Percentiles rank a stretch among this genome's conserved stretches.
These are phyloP conservation scores for Pilatotrama ljubarskyi DNA, from an alignment of 768 basidiomycete genomes.

Conservation along the genomic window DNA sequence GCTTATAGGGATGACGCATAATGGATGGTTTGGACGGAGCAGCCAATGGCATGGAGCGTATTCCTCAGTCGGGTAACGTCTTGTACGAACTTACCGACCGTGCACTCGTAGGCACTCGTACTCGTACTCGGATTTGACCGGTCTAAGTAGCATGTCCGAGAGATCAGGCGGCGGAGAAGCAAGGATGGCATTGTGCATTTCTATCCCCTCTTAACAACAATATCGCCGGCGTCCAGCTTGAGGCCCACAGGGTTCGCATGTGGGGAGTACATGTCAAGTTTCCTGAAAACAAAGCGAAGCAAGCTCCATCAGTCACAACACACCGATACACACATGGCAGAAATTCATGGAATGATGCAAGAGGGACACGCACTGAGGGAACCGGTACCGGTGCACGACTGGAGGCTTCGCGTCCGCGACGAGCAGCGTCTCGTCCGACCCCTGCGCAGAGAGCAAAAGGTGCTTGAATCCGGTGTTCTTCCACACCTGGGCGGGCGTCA, in stretches of 20 bases:
- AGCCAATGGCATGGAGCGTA: conserved; percentile 4
- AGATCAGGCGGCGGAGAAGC: background rate
- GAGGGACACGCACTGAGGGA: conserved; percentile 64
- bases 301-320: background rate
- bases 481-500: conserved; percentile 56
- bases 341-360: background rate
- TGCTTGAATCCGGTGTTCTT: conserved; percentile 56
- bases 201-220: conserved; percentile 36
- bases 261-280: conserved; percentile 59
- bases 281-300: conserved; percentile 37
- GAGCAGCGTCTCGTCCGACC: conserved; percentile 44
- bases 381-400: conserved; percentile 60
- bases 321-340: background rate
- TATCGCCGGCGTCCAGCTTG: conserved; percentile 35
- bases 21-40: background rate
- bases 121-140: too few species aligned
- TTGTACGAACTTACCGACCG: too few species aligned
- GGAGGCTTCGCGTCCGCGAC: conserved; percentile 46
- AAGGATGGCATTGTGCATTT: conserved; percentile 12
- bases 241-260: conserved; percentile 61
- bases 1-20: background rate
- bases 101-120: too few species aligned
- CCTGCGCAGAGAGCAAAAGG: conserved; percentile 45
- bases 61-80: background rate
- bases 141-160: background rate